Evolutionary conservation across 305 asterid species (phyloP).

Genomic region (Ilex paraguariensis): DNA sequence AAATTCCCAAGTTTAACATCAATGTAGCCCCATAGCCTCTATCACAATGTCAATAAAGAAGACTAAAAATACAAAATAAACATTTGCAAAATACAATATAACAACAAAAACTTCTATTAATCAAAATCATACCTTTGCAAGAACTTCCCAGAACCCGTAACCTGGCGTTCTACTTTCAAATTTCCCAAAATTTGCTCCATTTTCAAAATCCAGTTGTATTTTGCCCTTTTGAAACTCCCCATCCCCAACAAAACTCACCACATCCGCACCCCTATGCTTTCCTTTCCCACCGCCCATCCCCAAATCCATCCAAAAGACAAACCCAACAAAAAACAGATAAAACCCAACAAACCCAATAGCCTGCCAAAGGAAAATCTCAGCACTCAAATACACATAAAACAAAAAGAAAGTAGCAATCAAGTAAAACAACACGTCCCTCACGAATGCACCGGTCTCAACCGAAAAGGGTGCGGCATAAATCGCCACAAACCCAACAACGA

Average conservation of each 20-base stretch:
- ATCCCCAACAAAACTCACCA: constrained; percentile 21
- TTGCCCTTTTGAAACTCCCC: constrained; percentile 19
- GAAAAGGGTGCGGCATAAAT: constrained; percentile 79
- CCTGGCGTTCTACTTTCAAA: constrained; percentile 22
- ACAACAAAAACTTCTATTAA: constrained; percentile 11
- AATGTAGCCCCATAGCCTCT: neutral
- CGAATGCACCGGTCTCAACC: constrained; percentile 78
- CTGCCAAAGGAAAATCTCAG: constrained; percentile 95
- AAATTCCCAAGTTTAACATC: too few species aligned
- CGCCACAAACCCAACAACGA: constrained; percentile 95
- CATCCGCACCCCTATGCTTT: constrained; percentile 30
- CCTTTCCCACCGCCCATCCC: constrained; percentile 29
- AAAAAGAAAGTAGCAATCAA: constrained; percentile 67
- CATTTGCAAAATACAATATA: too few species aligned
- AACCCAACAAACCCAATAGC: constrained; percentile 89
- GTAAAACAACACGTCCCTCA: constrained; percentile 89
- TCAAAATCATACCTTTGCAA: constrained; percentile 46
- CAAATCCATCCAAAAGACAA: constrained; percentile 90
- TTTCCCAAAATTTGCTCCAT: constrained; percentile 30
- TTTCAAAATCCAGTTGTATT: constrained; percentile 50
- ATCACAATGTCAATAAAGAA: constrained; percentile 10
- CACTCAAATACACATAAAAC: constrained; percentile 91
- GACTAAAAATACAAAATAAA: constrained; percentile 2
- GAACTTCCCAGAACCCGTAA: constrained; percentile 30
- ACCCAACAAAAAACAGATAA: constrained; percentile 79